phyloP scores from a whole-genome alignment of 169 alveolate species.

The Cryptosporidium baileyi region DNA sequence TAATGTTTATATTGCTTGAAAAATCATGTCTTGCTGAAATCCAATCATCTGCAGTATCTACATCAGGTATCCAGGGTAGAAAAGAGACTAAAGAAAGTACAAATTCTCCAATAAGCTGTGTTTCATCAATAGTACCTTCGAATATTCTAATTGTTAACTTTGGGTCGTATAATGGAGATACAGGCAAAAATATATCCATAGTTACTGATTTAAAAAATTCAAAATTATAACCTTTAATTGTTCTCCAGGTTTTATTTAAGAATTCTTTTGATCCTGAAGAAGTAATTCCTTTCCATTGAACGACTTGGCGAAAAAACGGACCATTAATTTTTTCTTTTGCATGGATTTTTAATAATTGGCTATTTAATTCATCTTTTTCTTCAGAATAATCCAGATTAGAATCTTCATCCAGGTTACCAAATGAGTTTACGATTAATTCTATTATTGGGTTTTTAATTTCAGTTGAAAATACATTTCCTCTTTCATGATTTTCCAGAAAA shows the following conservation, averaged over 20 bases:
- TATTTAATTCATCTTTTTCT: neutral
- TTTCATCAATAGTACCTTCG: constrained; percentile 76
- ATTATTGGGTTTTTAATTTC: constrained; percentile 50
- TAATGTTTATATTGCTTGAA: constrained; percentile 77
- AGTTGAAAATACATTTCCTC: constrained; percentile 19
- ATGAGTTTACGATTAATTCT: constrained; percentile 32
- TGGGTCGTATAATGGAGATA: constrained; percentile 87
- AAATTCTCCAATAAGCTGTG: constrained; percentile 80
- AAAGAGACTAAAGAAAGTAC: constrained; percentile 79
- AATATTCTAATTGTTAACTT: constrained; percentile 80
- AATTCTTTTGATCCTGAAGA: constrained; percentile 46
- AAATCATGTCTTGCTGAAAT: constrained; percentile 79
- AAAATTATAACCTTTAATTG: constrained; percentile 79
- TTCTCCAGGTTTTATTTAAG: constrained; percentile 78
- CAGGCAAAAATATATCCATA: constrained; percentile 81
- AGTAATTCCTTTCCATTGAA: constrained; percentile 57
- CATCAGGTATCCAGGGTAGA: constrained; percentile 81
- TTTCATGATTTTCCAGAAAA: constrained; percentile 50
- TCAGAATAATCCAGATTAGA: neutral
- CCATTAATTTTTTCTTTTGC: neutral
- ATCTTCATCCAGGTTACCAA: constrained; percentile 61
- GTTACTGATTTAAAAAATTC: constrained; percentile 83
- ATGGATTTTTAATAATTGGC: neutral
- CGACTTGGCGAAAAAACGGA: constrained; percentile 18
- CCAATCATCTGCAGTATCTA: constrained; percentile 76